phyloP scores from a whole-genome alignment of 495 filamentous ascomycete species.

The Penicillium desertorum region DNA sequence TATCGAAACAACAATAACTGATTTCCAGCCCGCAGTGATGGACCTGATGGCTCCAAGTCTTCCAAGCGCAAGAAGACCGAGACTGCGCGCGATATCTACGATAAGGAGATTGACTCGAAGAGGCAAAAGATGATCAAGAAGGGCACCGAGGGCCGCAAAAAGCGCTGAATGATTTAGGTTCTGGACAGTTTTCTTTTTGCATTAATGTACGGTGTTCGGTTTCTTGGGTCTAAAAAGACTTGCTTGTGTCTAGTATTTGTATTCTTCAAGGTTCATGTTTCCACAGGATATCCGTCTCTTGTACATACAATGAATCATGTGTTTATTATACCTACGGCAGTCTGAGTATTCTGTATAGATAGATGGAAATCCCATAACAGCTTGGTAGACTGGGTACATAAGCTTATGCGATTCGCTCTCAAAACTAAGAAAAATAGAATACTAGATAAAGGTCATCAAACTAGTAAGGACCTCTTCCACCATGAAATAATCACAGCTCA shows the following conservation, averaged over 20 bases:
- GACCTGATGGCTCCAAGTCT: constrained; percentile 67
- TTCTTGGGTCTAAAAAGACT: constrained; percentile 13
- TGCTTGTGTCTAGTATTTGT: constrained; percentile 18
- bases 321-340: constrained; percentile 7
- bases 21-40: constrained; percentile 62
- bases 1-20: constrained; percentile 46
- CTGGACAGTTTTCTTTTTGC: constrained; percentile 22
- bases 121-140: constrained; percentile 53
- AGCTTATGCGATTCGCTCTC: constrained; percentile 2
- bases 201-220: constrained; percentile 28
- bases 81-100: constrained; percentile 53
- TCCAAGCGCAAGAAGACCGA: constrained; percentile 78
- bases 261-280: constrained; percentile 18
- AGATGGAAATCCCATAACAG: neutral
- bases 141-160: constrained; percentile 50
- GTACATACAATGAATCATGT: constrained; percentile 25
- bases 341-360: neutral
- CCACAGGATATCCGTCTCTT: constrained; percentile 15
- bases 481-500: constrained; percentile 2
- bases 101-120: constrained; percentile 49
- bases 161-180: constrained; percentile 22
- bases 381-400: constrained; percentile 1
- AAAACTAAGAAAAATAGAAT: constrained; percentile 1
- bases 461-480: neutral
- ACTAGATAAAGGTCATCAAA: neutral